These are phyloP conservation scores for Blastobotrys raffinosifermentans DNA, from an alignment of 1,139 yeast species.

Conservation along the genomic window DNA sequence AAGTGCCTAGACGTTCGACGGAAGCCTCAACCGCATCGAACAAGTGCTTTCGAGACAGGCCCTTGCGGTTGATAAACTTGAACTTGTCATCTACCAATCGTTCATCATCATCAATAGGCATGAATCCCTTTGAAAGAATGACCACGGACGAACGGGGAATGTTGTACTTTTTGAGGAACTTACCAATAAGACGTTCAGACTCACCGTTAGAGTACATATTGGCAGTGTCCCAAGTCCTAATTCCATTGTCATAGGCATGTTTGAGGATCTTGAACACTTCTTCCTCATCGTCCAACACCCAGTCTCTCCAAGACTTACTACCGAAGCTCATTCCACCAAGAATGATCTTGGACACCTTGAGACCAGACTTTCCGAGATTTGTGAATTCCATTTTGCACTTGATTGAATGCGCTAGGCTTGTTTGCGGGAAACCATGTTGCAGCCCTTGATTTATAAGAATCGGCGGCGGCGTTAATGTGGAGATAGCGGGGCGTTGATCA, in stretches of 20 bases:
- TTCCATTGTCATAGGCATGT: conserved; percentile 45
- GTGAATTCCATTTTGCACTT: conserved; percentile 8
- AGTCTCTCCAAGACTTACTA: conserved; percentile 41
- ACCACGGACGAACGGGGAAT: conserved; percentile 44
- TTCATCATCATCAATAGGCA: conserved; percentile 47
- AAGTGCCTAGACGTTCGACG: conserved; percentile 57
- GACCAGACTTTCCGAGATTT: conserved; percentile 43
- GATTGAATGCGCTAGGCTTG: too few species aligned
- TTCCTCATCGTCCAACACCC: conserved; percentile 47
- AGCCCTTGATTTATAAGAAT: too few species aligned
- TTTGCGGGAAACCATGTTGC: too few species aligned
- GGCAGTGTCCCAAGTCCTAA: conserved; percentile 53
- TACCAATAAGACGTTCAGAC: conserved; percentile 40
- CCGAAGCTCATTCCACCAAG: conserved; percentile 58
- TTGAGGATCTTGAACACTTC: conserved; percentile 40
- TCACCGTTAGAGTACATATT: conserved; percentile 44
- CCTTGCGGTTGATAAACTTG: conserved; percentile 35
- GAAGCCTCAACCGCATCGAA: conserved; percentile 46
- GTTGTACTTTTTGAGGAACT: conserved; percentile 39
- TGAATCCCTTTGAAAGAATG: conserved; percentile 41
- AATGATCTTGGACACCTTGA: conserved; percentile 46
- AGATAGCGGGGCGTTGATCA: too few species aligned
- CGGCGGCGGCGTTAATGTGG: too few species aligned
- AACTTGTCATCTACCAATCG: conserved; percentile 30
- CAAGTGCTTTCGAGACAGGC: conserved; percentile 47